Conservation (phyloP, 352 stramenopile species). For the Phytophthora sansomeana region DNA sequence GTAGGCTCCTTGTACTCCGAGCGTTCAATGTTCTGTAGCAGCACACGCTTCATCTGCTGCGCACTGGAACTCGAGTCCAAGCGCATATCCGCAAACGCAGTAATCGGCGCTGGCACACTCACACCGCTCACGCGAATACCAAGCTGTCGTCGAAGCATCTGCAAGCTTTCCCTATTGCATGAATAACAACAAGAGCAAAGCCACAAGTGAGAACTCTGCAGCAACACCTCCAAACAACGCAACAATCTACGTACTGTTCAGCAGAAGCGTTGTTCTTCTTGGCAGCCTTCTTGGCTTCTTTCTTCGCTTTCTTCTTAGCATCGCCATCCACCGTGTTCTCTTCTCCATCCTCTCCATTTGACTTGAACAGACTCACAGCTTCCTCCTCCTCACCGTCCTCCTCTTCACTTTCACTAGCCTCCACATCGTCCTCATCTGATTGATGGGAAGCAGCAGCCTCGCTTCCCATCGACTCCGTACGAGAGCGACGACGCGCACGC, state of each 20-base stretch:
- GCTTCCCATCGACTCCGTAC: conserved; percentile 49
- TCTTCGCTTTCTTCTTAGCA: conserved; percentile 22
- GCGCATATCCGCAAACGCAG: conserved; percentile 78
- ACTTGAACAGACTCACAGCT: conserved; percentile 66
- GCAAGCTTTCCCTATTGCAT: conserved; percentile 53
- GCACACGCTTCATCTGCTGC: conserved; percentile 67
- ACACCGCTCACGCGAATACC: conserved; percentile 81
- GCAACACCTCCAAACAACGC: background rate
- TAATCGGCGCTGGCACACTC: conserved; percentile 73
- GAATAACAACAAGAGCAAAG: conserved; percentile 12
- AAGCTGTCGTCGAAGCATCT: conserved; percentile 79
- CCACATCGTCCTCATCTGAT: conserved; percentile 19
- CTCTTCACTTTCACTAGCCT: conserved; percentile 37
- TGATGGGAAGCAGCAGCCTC: conserved; percentile 20
- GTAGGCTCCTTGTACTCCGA: conserved; percentile 99
- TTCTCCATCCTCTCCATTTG: conserved; percentile 14
- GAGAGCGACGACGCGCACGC: conserved; percentile 48
- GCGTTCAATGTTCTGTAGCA: conserved; percentile 86
- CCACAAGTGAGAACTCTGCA: conserved; percentile 7
- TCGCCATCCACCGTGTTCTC: conserved; percentile 21
- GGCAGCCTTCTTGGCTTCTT: conserved; percentile 40
- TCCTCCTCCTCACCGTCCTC: conserved; percentile 46
- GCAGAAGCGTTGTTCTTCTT: conserved; percentile 27
- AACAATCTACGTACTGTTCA: conserved; percentile 34
- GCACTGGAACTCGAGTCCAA: conserved; percentile 49